Percentiles rank a stretch among this genome's conserved stretches.
Evolutionary conservation across 331 rosid genomes (phyloP).

Genomic region (Telfairia occidentalis): DNA sequence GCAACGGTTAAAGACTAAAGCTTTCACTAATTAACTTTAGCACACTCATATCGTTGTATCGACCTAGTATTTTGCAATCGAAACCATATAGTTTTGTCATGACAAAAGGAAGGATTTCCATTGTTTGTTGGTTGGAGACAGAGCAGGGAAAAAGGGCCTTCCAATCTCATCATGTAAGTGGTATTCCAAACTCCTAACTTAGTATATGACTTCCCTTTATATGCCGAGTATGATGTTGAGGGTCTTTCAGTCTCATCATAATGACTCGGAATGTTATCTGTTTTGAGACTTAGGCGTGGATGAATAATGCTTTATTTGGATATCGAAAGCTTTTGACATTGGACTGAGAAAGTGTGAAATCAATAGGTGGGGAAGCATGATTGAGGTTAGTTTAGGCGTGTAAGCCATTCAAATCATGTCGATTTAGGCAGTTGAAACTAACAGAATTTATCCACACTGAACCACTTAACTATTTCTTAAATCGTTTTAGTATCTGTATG

Average conservation of each 20-base stretch:
- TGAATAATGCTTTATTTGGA: neutral
- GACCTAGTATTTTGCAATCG: neutral
- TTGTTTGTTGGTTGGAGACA: neutral
- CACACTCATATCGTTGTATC: neutral
- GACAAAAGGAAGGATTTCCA: neutral
- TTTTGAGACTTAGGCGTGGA: neutral
- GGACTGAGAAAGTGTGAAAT: neutral
- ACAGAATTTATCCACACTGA: too few species aligned
- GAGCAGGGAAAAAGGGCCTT: neutral
- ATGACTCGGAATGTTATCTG: neutral
- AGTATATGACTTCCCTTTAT: neutral
- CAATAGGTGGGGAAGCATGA: too few species aligned
- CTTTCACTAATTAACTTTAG: neutral
- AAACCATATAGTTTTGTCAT: neutral
- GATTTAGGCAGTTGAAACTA: too few species aligned
- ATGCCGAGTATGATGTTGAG: neutral
- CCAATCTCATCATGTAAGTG: neutral
- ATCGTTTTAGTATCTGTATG: too few species aligned
- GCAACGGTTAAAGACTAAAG: slow-evolving; percentile 68
- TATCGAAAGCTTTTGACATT: neutral
- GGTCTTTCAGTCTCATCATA: neutral
- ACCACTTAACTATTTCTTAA: too few species aligned
- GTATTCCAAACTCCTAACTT: neutral
- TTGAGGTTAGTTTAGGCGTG: too few species aligned
- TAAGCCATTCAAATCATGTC: too few species aligned